Conservation (phyloP, 2,329 filamentous ascomycete species). For the Mycogone perniciosa region DNA sequence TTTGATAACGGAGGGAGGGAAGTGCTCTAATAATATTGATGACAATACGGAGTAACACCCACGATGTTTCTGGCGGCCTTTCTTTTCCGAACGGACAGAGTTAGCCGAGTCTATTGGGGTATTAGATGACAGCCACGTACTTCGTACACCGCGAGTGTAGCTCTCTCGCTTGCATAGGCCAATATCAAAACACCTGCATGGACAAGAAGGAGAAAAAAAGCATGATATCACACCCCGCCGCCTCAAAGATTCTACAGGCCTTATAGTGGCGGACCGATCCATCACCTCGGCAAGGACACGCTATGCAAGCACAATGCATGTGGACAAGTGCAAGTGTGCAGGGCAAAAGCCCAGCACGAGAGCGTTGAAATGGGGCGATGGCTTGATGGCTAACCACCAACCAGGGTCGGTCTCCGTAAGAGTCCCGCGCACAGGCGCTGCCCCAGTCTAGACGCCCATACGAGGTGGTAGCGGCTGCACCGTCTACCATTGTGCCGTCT, state of each 20-base stretch:
- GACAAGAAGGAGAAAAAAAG: neutral
- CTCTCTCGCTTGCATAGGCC: neutral
- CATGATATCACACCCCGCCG: neutral
- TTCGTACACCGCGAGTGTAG: neutral
- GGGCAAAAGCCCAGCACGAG: neutral
- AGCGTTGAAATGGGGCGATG: neutral
- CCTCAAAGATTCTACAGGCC: neutral
- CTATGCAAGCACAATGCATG: neutral
- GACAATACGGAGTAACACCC: too few species aligned
- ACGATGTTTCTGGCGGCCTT: too few species aligned
- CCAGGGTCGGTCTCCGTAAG: too few species aligned
- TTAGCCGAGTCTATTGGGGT: too few species aligned
- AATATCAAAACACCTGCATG: neutral
- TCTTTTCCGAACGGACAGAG: too few species aligned
- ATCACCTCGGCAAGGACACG: slow-evolving; percentile 1
- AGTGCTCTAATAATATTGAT: too few species aligned
- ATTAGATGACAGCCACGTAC: neutral
- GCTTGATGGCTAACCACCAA: neutral
- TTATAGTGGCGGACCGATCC: slow-evolving; percentile 1
- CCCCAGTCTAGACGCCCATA: too few species aligned
- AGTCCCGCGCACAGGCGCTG: too few species aligned
- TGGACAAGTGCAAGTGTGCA: slow-evolving; percentile 1
- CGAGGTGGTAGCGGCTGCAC: too few species aligned
- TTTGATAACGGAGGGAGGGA: too few species aligned
- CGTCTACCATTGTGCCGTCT: too few species aligned